Percentiles rank a stretch among this genome's conserved stretches.
phyloP scores from a whole-genome alignment of 2,329 filamentous ascomycete genomes.

The Metarhizium sp. region DNA sequence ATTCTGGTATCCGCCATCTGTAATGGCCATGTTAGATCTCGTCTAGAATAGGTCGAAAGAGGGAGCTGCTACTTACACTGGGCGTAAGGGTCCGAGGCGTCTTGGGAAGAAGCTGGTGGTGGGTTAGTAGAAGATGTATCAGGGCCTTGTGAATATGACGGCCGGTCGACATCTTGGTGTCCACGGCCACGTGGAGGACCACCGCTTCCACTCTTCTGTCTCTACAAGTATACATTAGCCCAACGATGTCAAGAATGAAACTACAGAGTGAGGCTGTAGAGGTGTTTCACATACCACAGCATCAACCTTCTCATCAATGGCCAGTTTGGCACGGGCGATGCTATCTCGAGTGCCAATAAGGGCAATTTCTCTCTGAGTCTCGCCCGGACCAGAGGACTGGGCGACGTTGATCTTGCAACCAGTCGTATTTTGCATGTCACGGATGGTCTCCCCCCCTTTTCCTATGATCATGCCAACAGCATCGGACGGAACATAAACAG shows the following conservation, averaged over 20 bases:
- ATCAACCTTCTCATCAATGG: constrained; percentile 88
- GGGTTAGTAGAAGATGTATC: constrained; percentile 30
- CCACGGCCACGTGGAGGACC: constrained; percentile 32
- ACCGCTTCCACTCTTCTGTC: constrained; percentile 42
- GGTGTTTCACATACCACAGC: constrained; percentile 58
- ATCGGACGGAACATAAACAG: constrained; percentile 78
- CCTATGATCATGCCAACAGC: constrained; percentile 95
- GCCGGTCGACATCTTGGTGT: constrained; percentile 45
- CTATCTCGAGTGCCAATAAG: constrained; percentile 69
- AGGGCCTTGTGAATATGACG: constrained; percentile 40
- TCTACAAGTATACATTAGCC: constrained; percentile 22
- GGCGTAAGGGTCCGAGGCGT: constrained; percentile 62
- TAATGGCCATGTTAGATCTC: constrained; percentile 13
- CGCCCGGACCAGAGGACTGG: constrained; percentile 65
- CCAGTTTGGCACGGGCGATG: constrained; percentile 71
- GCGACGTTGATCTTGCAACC: constrained; percentile 94
- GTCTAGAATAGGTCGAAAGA: background rate
- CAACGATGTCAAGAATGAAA: background rate
- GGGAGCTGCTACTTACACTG: constrained; percentile 45
- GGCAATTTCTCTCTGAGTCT: constrained; percentile 78
- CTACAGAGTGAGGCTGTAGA: background rate
- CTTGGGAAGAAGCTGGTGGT: constrained; percentile 34
- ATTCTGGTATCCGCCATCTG: constrained; percentile 72
- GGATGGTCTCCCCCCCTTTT: constrained; percentile 88
- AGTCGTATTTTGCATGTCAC: constrained; percentile 80